Conservation (phyloP, 2,329 filamentous ascomycete species). For the Lasiodiplodia hormozganensis region DNA sequence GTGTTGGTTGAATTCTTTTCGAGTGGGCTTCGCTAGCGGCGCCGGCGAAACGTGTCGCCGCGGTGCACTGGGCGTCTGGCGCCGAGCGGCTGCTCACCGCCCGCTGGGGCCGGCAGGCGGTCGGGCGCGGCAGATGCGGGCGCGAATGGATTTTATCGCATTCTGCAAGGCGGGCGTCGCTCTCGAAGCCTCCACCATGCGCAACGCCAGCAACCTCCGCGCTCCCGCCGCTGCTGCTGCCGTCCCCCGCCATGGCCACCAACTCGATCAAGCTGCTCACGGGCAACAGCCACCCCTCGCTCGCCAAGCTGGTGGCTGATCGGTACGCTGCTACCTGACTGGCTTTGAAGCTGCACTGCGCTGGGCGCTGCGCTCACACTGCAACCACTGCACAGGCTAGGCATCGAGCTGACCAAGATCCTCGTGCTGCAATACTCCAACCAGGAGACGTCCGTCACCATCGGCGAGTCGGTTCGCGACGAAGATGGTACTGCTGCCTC, state of each 20-base stretch:
- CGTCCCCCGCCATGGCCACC: constrained; percentile 62
- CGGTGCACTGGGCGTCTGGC: neutral
- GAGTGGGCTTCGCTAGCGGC: constrained; percentile 28
- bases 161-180: constrained; percentile 11
- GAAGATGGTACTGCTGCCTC: constrained; percentile 73
- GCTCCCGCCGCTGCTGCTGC: constrained; percentile 22
- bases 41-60: constrained; percentile 22
- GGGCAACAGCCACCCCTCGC: constrained; percentile 76
- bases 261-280: constrained; percentile 79
- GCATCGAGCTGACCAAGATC: constrained; percentile 79
- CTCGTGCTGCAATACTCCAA: constrained; percentile 86
- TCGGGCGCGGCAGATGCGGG: constrained; percentile 17
- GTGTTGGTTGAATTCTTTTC: constrained; percentile 26
- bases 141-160: constrained; percentile 26
- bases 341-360: constrained; percentile 20
- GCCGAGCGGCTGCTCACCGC: constrained; percentile 10
- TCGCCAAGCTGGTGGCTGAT: constrained; percentile 72
- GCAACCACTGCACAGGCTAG: constrained; percentile 61
- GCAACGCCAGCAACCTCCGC: constrained; percentile 22
- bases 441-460: constrained; percentile 87
- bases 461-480: constrained; percentile 94
- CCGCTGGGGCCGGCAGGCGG: constrained; percentile 5
- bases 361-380: constrained; percentile 25
- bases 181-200: constrained; percentile 25
- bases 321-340: constrained; percentile 53